A percentile compares a stretch with the other conserved stretches of the same genome.
Evolutionary conservation across 176 grass and related monocot species (phyloP).

Genomic region (Aegilops bicornis): DNA sequence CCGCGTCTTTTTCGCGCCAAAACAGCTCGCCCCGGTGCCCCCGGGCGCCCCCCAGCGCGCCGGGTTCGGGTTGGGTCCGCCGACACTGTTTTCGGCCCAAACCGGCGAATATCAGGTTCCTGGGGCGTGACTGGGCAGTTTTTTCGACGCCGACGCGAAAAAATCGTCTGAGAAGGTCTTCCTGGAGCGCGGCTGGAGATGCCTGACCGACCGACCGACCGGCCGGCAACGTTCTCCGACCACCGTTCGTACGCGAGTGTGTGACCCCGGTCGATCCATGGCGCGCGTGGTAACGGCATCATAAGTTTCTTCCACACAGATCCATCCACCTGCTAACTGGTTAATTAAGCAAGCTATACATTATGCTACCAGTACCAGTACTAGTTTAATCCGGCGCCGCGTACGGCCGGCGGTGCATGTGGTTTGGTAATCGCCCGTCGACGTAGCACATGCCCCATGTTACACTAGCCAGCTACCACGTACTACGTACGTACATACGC

Average conservation of each 20-base stretch:
- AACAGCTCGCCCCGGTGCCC: too few species aligned
- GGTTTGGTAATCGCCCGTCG: background rate
- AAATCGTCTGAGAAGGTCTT: too few species aligned
- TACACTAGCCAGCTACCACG: background rate
- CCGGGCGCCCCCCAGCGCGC: too few species aligned
- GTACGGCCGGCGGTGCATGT: background rate
- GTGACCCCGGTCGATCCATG: background rate
- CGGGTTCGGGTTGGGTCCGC: too few species aligned
- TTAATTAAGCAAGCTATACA: background rate
- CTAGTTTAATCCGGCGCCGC: background rate
- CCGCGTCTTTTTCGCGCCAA: too few species aligned
- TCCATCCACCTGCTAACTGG: background rate
- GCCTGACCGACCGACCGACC: too few species aligned
- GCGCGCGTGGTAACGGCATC: background rate
- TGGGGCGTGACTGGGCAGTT: too few species aligned
- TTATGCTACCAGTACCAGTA: too few species aligned
- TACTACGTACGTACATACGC: background rate
- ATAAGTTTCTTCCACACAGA: background rate
- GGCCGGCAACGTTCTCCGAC: background rate
- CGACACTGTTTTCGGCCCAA: too few species aligned
- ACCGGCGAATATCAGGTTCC: too few species aligned
- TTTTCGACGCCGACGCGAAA: too few species aligned
- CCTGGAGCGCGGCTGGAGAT: too few species aligned
- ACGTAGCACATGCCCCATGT: conserved; percentile 14
- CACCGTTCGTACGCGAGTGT: background rate